phyloP scores from a whole-genome alignment of 2,329 filamentous ascomycete genomes.

The Penicillium sp. region DNA sequence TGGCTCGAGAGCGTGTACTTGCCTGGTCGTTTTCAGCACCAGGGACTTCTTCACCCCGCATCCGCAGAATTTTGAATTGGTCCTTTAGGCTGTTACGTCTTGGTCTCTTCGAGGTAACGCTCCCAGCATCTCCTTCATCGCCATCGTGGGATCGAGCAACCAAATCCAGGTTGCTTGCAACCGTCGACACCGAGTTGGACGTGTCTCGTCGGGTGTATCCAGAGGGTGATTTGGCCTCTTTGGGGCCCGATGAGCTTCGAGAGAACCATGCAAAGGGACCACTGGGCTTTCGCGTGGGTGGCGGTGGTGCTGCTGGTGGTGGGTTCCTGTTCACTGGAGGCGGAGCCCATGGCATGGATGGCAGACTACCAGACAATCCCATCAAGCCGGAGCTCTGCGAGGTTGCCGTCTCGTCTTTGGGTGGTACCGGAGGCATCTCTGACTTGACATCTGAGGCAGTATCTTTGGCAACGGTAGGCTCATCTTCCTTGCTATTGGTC shows the following conservation, averaged over 20 bases:
- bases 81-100: slow-evolving; percentile 64
- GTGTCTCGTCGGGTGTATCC: slow-evolving; percentile 61
- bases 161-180: slow-evolving; percentile 75
- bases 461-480: slow-evolving; percentile 25
- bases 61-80: slow-evolving; percentile 68
- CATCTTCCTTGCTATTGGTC: slow-evolving; percentile 52
- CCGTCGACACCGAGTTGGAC: slow-evolving; percentile 68
- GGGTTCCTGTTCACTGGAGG: slow-evolving; percentile 42
- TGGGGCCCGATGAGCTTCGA: slow-evolving; percentile 54
- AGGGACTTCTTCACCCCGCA: slow-evolving; percentile 63
- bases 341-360: slow-evolving; percentile 66
- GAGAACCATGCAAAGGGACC: slow-evolving; percentile 85
- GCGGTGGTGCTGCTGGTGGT: slow-evolving; percentile 37
- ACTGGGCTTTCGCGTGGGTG: slow-evolving; percentile 63
- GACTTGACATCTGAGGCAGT: slow-evolving; percentile 23
- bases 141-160: slow-evolving; percentile 67
- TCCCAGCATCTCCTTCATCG: slow-evolving; percentile 49
- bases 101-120: slow-evolving; percentile 44
- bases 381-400: slow-evolving; percentile 33
- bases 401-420: slow-evolving; percentile 28
- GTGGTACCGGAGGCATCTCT: slow-evolving; percentile 30
- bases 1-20: slow-evolving; percentile 42
- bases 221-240: slow-evolving; percentile 52
- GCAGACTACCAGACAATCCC: slow-evolving; percentile 66
- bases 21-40: slow-evolving; percentile 54